A percentile compares a stretch with the other conserved stretches of the same genome.
These are phyloP conservation scores for Fusarium compactum DNA, from an alignment of 2,329 filamentous ascomycete species.

Conservation along the genomic window DNA sequence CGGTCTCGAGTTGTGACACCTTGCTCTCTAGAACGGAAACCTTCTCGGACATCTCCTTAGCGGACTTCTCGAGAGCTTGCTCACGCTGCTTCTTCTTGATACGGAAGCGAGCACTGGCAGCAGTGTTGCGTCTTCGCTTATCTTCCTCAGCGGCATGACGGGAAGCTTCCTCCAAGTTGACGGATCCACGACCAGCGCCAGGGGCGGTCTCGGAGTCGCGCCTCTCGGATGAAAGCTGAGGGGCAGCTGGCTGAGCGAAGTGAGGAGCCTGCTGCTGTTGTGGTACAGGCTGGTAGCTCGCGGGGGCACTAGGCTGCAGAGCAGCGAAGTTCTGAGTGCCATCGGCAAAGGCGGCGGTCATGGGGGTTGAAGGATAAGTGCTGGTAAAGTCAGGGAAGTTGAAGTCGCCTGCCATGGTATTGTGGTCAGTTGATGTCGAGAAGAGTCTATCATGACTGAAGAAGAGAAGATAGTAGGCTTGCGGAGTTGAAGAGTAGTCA, in stretches of 20 bases:
- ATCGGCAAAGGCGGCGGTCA: conserved; percentile 56
- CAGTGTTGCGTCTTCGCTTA: conserved; percentile 89
- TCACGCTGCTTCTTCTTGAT: conserved; percentile 97
- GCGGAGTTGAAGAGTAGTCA: conserved; percentile 38
- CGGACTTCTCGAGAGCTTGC: conserved; percentile 82
- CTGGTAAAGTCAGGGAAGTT: conserved; percentile 67
- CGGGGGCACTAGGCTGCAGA: conserved; percentile 64
- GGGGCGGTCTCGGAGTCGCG: conserved; percentile 59
- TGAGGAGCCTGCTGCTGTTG: conserved; percentile 51
- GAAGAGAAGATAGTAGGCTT: conserved; percentile 32
- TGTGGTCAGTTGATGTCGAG: conserved; percentile 46
- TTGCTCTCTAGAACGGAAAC: conserved; percentile 78
- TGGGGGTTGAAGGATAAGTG: conserved; percentile 63
- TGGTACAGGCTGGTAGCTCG: conserved; percentile 57
- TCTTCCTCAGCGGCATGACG: conserved; percentile 86
- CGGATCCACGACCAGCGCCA: conserved; percentile 55
- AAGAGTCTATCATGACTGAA: conserved; percentile 41
- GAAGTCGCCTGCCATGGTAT: conserved; percentile 68
- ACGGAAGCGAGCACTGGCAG: conserved; percentile 87
- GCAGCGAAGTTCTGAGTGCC: conserved; percentile 59
- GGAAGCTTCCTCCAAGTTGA: conserved; percentile 77
- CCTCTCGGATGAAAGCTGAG: conserved; percentile 56
- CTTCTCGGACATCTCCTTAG: conserved; percentile 87
- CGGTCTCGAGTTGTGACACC: conserved; percentile 82
- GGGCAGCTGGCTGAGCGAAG: conserved; percentile 48